Conservation (phyloP, 345 rosid genomes). For the Lumnitzera littorea region DNA sequence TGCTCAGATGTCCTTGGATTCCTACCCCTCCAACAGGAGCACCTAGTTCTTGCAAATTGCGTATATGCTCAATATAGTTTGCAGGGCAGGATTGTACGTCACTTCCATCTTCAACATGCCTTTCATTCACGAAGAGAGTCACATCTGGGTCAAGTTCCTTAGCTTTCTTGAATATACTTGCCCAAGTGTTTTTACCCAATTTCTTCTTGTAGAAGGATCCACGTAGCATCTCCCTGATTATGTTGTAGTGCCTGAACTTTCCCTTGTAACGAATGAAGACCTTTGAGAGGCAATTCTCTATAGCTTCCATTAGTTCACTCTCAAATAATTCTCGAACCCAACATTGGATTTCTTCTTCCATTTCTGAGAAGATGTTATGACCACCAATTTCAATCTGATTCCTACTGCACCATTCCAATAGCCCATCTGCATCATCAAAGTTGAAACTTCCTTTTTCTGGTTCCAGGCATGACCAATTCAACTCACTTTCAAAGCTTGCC, state of each 20-base stretch:
- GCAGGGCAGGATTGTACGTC: slow-evolving; percentile 62
- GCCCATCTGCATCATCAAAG: slow-evolving; percentile 64
- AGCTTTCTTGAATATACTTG: slow-evolving; percentile 58
- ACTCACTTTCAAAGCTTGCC: slow-evolving; percentile 79
- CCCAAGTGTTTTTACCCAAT: slow-evolving; percentile 52
- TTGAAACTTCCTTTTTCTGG: slow-evolving; percentile 55
- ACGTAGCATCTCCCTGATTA: slow-evolving; percentile 28
- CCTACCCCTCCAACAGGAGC: slow-evolving; percentile 79
- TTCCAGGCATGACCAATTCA: slow-evolving; percentile 94
- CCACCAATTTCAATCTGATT: too few relatives aligned
- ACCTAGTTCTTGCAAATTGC: slow-evolving; percentile 54
- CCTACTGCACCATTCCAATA: slow-evolving; percentile 45
- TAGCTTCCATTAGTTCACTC: too few relatives aligned
- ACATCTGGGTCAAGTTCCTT: slow-evolving; percentile 58
- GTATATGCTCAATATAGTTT: slow-evolving; percentile 56
- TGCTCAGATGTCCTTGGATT: slow-evolving; percentile 69
- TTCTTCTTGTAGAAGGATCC: slow-evolving; percentile 64
- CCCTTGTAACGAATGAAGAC: too few relatives aligned
- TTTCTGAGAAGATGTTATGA: too few relatives aligned
- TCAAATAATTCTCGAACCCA: too few relatives aligned
- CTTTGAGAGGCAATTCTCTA: too few relatives aligned
- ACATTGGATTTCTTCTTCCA: too few relatives aligned
- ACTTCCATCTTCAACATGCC: slow-evolving; percentile 74
- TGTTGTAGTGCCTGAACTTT: too few relatives aligned
- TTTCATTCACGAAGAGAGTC: slow-evolving; percentile 61